Base-by-base conservation (phyloP, 1,284 basidiomycete species). In the Inonotus obliquus region DNA sequence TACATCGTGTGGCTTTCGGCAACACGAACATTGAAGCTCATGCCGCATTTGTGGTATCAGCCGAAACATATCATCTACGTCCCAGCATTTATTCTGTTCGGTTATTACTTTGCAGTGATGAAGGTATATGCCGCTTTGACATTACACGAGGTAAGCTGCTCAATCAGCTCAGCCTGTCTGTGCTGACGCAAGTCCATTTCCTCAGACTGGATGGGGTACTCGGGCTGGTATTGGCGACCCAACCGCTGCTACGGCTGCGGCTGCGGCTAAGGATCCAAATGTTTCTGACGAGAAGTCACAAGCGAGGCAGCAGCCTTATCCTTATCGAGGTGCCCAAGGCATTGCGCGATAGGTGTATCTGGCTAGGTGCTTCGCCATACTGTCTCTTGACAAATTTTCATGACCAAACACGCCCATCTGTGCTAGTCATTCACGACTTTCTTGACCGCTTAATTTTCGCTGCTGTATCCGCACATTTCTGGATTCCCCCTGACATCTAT, bases 81-180 rank as follows among this genome's bases (percentile, higher is more conserved):
- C 11, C 93, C 93, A 3, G 92, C 91, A n/a, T 96, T 94, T 76
- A 92, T 95, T 69, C 70, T 87, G 4, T 95, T 95, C 70, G 92
- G 92, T 25, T 95, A 96, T 73, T 90, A 89, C 75, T 93, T 92
- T 68, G 86, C 91, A 13, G 76, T 93, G 68, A 93, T 94, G 91
- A 94, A 93, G 74, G 66, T 94, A 48, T 94, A 94, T 72, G 91
- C 91, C 27, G 75, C 92, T 25, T 86, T 84, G 72, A 94, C 91
- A 41, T 77, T 94, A 58, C 91, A 93, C 74, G 89, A 92, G 79
- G 85, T 86, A 56, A 27, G 73, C 64, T 49, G 51, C 38, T 39
- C 59, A 54, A 52, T 21, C 39, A 61, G 61, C 53, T 45, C 49
- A 41, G 25, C 48, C 45, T 52, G 32, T 21, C 17, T 29, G 51